These are phyloP conservation scores for Serendipita sp. DNA, from an alignment of 768 basidiomycete species.

Conservation along the genomic window DNA sequence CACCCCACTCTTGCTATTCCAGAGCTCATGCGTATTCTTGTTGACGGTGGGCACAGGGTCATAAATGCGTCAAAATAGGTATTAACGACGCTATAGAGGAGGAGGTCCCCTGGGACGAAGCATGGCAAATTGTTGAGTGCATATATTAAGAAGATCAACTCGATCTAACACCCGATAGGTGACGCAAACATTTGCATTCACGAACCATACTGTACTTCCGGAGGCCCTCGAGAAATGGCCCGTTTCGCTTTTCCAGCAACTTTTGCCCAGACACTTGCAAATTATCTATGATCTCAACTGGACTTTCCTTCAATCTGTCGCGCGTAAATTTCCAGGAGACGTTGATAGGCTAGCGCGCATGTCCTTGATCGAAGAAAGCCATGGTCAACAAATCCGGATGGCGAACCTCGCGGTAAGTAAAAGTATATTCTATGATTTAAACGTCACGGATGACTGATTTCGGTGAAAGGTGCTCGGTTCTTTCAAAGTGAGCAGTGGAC, in stretches of 20 bases:
- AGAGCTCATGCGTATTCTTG: conserved; percentile 76
- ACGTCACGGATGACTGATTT: not conserved
- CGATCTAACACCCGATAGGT: conserved; percentile 18
- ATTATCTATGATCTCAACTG: conserved; percentile 68
- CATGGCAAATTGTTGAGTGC: conserved; percentile 51
- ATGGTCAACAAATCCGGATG: conserved; percentile 78
- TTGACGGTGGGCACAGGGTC: not conserved
- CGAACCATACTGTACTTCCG: conserved; percentile 86
- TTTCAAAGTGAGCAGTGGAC: conserved; percentile 21
- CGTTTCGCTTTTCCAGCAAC: conserved; percentile 66
- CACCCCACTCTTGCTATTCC: conserved; percentile 92
- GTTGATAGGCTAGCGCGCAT: conserved; percentile 63
- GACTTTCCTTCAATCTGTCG: conserved; percentile 43
- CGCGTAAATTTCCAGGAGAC: conserved; percentile 80
- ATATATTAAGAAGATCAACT: no score
- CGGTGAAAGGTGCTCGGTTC: conserved; percentile 7
- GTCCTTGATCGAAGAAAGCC: conserved; percentile 87
- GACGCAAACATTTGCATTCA: conserved; percentile 86
- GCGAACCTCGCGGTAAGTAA: conserved; percentile 63
- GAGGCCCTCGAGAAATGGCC: conserved; percentile 57
- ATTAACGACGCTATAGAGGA: conserved; percentile 62
- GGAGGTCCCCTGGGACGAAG: conserved; percentile 61
- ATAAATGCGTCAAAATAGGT: conserved; percentile 5
- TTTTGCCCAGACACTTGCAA: conserved; percentile 80
- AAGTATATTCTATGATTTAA: conserved; percentile 8